phyloP scores from a whole-genome alignment of 2,329 filamentous ascomycete genomes.

The Daldinia eschscholtzii region DNA sequence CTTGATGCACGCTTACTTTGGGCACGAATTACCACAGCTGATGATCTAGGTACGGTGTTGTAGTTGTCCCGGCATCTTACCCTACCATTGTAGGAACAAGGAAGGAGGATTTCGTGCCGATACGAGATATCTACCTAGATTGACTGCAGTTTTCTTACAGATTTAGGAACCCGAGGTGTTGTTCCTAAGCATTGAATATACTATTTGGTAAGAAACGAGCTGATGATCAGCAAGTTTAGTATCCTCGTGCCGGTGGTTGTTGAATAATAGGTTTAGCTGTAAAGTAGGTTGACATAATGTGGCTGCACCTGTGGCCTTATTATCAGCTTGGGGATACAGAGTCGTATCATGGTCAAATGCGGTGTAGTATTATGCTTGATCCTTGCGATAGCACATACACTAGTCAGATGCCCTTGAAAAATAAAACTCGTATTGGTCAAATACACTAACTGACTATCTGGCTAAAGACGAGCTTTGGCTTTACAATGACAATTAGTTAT shows the following conservation, averaged over 20 bases:
- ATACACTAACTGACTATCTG: neutral
- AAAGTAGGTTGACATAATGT: slow-evolving; percentile 11
- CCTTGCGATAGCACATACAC: slow-evolving; percentile 6
- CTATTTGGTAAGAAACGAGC: slow-evolving; percentile 4
- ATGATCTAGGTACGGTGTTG: neutral
- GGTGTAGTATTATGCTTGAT: slow-evolving; percentile 8
- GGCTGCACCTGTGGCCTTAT: slow-evolving; percentile 10
- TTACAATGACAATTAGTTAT: neutral
- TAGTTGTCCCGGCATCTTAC: neutral
- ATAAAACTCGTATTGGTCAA: slow-evolving; percentile 25
- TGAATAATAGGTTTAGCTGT: slow-evolving; percentile 14
- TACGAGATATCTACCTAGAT: slow-evolving; percentile 15
- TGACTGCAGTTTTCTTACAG: neutral
- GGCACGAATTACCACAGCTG: slow-evolving; percentile 14
- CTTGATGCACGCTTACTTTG: slow-evolving; percentile 12
- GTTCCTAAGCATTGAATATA: neutral
- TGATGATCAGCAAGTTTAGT: neutral
- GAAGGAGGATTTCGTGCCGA: slow-evolving; percentile 15
- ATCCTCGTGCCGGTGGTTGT: slow-evolving; percentile 2
- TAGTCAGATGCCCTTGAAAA: slow-evolving; percentile 1
- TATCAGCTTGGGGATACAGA: slow-evolving; percentile 10
- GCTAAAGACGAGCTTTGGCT: neutral
- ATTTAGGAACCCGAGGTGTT: neutral
- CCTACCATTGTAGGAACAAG: slow-evolving; percentile 10
- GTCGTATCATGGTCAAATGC: slow-evolving; percentile 19